Conservation (phyloP, 2,329 filamentous ascomycete genomes). For the Fusarium sublunatum region DNA sequence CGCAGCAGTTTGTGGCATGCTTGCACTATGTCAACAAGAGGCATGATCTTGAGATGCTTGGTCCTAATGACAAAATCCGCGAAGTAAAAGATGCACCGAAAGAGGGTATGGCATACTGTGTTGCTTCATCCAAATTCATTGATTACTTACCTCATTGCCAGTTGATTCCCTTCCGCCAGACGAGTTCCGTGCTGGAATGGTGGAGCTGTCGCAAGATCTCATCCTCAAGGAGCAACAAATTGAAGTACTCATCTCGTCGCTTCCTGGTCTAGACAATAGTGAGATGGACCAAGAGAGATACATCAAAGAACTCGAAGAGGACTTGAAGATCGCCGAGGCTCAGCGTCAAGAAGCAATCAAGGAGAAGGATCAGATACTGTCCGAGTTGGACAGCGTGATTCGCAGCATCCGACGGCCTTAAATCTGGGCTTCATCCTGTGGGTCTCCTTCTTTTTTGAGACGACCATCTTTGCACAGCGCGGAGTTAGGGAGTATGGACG, state of each 20-base stretch:
- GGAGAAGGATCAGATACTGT: slow-evolving; percentile 71
- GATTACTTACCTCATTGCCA: slow-evolving; percentile 43
- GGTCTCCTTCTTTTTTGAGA: not conserved
- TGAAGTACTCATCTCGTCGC: slow-evolving; percentile 76
- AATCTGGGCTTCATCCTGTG: slow-evolving; percentile 28
- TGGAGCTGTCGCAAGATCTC: slow-evolving; percentile 80
- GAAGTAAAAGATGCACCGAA: slow-evolving; percentile 66
- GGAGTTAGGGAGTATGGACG: slow-evolving; percentile 33
- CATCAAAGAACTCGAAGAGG: slow-evolving; percentile 73
- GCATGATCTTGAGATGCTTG: slow-evolving; percentile 72
- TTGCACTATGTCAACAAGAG: slow-evolving; percentile 75
- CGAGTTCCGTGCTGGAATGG: slow-evolving; percentile 73
- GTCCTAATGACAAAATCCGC: slow-evolving; percentile 67
- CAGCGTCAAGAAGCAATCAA: slow-evolving; percentile 71
- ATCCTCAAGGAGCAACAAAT: slow-evolving; percentile 87
- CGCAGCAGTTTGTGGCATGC: slow-evolving; percentile 74
- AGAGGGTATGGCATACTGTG: slow-evolving; percentile 56
- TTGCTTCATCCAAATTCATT: not conserved
- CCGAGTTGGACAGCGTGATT: slow-evolving; percentile 70
- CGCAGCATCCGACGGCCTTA: slow-evolving; percentile 68
- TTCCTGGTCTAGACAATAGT: slow-evolving; percentile 83
- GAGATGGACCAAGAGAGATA: slow-evolving; percentile 79
- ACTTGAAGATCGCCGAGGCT: slow-evolving; percentile 70
- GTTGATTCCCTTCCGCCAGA: slow-evolving; percentile 72
- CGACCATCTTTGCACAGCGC: slow-evolving; percentile 27